Base-by-base conservation (phyloP, 352 stramenopile species). In the Aphanomyces euteiches region DNA sequence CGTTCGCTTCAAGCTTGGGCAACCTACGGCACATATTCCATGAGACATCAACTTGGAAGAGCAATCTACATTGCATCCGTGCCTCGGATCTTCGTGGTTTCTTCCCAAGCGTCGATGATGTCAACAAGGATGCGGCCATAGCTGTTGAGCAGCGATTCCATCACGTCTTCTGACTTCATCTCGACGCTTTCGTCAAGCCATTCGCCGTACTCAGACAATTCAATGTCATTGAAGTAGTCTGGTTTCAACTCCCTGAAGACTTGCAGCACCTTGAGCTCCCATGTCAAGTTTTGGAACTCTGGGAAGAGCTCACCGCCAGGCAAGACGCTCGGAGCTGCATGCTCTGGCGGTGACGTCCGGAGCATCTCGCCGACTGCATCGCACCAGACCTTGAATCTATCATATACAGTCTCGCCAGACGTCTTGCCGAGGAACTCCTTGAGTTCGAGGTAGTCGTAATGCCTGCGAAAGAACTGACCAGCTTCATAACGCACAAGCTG, bases 51-150 rank as follows among this genome's bases (percentile, higher is more conserved):
- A 28, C 28, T 0, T 28, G 0, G 43, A 12, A 50, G 10, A 50
- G 0, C 2, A 87, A 54, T 79, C 73, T 60, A 90, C 66, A 54
- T 82, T 69, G 13, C 54, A 56, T 10, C 28, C 28, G 28, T 78
- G 69, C 88, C 81, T 53, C 3, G 57, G 57, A 34, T 82, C 38
- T 79, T 80, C 37, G 71, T 57, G 13, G 73, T 77, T 47, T 83
- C 84, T 61, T 88, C 82, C 83, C 83, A 91, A 38, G 80, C 81
- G 45, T 78, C 77, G 40, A 91, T 81, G 21, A 90, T 84, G 71
- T 85, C 75, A 15, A 76, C 67, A 37, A 91, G 56, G 80, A 89
- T 86, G 12, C 54, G 17, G 15, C 74, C 77, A 60, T 78, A 83
- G 73, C 74, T 74, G 4, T 74, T 64, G 48, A 89, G 64, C 39